Evolutionary conservation across 1,139 yeast species (phyloP).

Genomic region (Geotrichum macrosporum): DNA sequence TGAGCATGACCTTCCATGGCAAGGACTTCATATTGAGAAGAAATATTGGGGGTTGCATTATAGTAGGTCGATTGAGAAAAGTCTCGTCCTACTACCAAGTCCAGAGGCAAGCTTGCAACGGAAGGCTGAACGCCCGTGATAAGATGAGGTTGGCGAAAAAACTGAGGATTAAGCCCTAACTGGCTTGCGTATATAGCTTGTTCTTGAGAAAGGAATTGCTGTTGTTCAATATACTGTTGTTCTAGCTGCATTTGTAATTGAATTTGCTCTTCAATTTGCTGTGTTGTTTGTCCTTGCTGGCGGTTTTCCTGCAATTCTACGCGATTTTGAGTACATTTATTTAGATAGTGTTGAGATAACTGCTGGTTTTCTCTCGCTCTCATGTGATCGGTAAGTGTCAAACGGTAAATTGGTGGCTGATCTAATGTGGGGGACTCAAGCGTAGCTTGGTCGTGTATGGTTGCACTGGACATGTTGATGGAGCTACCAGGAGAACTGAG

Average conservation of each 20-base stretch:
- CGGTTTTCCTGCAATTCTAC: neutral
- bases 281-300: conserved; percentile 1
- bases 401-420: conserved; percentile 5
- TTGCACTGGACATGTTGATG: conserved; percentile 1
- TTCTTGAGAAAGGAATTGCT: conserved; percentile 9
- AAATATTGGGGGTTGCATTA: neutral
- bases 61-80: conserved; percentile 4
- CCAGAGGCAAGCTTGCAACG: too few relatives aligned
- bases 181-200: too few relatives aligned
- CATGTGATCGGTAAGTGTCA: neutral
- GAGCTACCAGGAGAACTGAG: conserved; percentile 5
- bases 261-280: conserved; percentile 1
- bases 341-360: too few relatives aligned
- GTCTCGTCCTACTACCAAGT: neutral
- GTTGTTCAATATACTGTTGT: conserved; percentile 7
- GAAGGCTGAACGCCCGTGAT: neutral
- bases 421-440: conserved; percentile 4
- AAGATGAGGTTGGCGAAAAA: too few relatives aligned
- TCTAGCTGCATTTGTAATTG: conserved; percentile 3
- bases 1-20: neutral
- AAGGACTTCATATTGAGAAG: conserved; percentile 5
- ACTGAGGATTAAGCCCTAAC: too few relatives aligned
- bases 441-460: neutral
- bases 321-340: too few relatives aligned
- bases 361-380: neutral